Evolutionary conservation across 495 filamentous ascomycete genomes (phyloP), one percentile per base, ranked within the genome.

Genomic region (Trichoderma reesei): DNA sequence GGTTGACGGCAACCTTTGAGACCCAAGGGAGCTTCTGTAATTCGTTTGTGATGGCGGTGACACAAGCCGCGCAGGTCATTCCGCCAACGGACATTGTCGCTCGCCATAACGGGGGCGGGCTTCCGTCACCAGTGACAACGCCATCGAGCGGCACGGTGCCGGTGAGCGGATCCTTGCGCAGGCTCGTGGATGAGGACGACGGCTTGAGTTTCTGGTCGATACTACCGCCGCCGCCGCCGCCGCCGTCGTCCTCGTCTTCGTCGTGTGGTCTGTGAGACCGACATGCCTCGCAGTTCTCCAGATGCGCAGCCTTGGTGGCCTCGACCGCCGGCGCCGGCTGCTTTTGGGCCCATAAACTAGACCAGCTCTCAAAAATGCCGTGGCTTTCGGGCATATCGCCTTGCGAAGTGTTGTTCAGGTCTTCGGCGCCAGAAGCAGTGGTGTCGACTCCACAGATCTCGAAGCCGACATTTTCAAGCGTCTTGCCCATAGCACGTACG

Each of bases 1-100:
- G 75, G 69, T 88, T 90, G 54, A 96, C 81, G 6, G 80, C 79
- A 26, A 87, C 83, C 44, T 82, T 78, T 41, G 77, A 78, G 18
- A 95, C 76, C 75, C 85, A 94, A 9, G 80, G 68, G 38, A 83
- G 76, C 64, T 85, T 81, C 63, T 87, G 77, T 41, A 96, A 67
- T 6, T 83, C 85, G 34, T 82, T 73, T 14, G 83, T 88, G 67
- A 96, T 83, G 51, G 76, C 76, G 46, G 82, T 84, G 13, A 84
- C 80, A 71, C 92, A 96, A 4, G 88, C 80, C 26, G 85, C 84
- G 70, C 92, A 96, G 6, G 88, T 94, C 90, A 96, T 94, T 14
- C 90, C 90, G 33, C 81, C 85, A 62, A 96, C 86, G 6, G 87
- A 83, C 65, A 91, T 79, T 2, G 86, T 84, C 3, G 83, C 89